Percentiles rank a stretch among this genome's conserved stretches.
These are phyloP conservation scores for Parathielavia appendiculata DNA, from an alignment of 495 filamentous ascomycete genomes.

Conservation along the genomic window DNA sequence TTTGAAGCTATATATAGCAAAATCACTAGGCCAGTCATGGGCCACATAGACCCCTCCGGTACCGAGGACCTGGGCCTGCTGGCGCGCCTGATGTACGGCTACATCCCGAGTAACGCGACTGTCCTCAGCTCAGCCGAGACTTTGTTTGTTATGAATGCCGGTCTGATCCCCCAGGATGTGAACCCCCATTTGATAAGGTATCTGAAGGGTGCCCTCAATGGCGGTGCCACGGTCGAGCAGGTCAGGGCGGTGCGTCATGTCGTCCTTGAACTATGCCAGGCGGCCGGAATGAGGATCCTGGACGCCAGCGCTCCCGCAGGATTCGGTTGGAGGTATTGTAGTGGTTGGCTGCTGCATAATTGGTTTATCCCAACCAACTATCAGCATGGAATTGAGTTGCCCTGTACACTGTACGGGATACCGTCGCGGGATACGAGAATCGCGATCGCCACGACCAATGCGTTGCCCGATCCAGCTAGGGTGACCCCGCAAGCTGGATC, in stretches of 20 bases:
- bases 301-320: slow-evolving; percentile 28
- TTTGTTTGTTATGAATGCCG: slow-evolving; percentile 53
- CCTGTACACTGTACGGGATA: too few species aligned
- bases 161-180: slow-evolving; percentile 51
- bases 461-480: slow-evolving; percentile 19
- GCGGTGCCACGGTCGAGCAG: slow-evolving; percentile 48
- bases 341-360: not conserved
- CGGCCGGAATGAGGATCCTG: slow-evolving; percentile 44
- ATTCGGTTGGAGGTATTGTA: slow-evolving; percentile 42
- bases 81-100: slow-evolving; percentile 50
- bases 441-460: slow-evolving; percentile 7
- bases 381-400: slow-evolving; percentile 21
- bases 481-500: slow-evolving; percentile 12
- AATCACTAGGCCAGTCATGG: slow-evolving; percentile 47
- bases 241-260: slow-evolving; percentile 49
- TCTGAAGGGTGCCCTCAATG: slow-evolving; percentile 49
- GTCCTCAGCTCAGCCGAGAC: slow-evolving; percentile 46
- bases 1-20: slow-evolving; percentile 53
- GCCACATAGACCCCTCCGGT: slow-evolving; percentile 48
- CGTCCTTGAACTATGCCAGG: slow-evolving; percentile 46
- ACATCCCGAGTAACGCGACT: slow-evolving; percentile 46
- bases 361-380: not conserved
- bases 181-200: slow-evolving; percentile 55
- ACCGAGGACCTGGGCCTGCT: slow-evolving; percentile 50
- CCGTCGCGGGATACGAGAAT: not conserved